Evolutionary conservation across 2,329 filamentous ascomycete genomes (phyloP).

Genomic region (Proliferodiscus dingleyae): DNA sequence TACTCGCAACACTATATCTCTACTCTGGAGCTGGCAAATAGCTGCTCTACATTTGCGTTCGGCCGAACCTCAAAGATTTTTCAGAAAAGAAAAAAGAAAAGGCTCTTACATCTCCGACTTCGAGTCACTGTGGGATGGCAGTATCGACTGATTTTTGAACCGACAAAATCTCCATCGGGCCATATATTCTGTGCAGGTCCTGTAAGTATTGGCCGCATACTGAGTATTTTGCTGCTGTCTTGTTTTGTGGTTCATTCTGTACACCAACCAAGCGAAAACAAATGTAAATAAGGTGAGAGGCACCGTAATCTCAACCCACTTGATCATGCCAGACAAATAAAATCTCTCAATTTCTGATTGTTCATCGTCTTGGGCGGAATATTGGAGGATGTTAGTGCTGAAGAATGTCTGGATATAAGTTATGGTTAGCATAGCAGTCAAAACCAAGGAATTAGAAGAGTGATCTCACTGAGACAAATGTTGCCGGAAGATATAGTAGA

Average conservation of each 20-base stretch:
- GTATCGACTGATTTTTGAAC: too few relatives aligned
- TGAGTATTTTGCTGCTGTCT: neutral
- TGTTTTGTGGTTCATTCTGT: constrained; percentile 6
- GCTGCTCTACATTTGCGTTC: too few relatives aligned
- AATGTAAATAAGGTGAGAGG: constrained; percentile 34
- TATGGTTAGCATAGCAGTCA: too few relatives aligned
- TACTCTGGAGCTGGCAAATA: too few relatives aligned
- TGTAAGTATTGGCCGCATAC: neutral
- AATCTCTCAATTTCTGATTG: constrained; percentile 19
- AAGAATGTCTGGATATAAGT: constrained; percentile 36
- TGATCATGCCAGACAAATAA: constrained; percentile 28
- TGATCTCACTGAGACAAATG: constrained; percentile 33
- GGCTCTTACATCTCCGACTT: too few relatives aligned
- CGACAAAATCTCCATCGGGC: too few relatives aligned
- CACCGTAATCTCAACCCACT: constrained; percentile 37
- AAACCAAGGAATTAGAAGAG: neutral
- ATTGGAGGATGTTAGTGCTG: constrained; percentile 36
- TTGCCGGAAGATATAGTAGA: constrained; percentile 33
- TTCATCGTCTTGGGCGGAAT: constrained; percentile 27
- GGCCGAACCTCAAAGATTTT: too few relatives aligned
- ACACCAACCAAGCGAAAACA: constrained; percentile 10
- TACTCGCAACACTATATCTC: too few relatives aligned
- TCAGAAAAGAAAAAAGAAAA: too few relatives aligned
- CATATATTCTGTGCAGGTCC: too few relatives aligned
- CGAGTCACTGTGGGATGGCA: too few relatives aligned